Evolutionary conservation across 495 filamentous ascomycete genomes (phyloP), one percentile per base, ranked within the genome.

Genomic region (Achaetomiella virescens): DNA sequence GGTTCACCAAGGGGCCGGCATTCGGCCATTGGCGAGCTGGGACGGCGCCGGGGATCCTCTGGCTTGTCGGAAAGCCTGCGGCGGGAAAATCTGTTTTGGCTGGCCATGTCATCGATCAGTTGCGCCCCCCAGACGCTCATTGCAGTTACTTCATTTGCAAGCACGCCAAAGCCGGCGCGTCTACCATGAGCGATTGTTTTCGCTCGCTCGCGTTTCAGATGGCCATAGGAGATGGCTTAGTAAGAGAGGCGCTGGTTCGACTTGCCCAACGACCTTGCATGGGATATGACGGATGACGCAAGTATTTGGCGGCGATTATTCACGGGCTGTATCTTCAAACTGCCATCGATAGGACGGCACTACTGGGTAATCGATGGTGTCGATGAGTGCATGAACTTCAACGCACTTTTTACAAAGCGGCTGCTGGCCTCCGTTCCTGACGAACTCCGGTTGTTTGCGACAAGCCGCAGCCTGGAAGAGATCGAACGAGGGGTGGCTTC

Each of bases 111-210:
- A 56, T 70, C 24, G 63, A 63, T 3, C 40, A 60, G 1, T 29
- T 69, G 1, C 20, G 37, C 9, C 12, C 36, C 0, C 20, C 44
- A 1, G 1, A 29, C 0, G n/a, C 20, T 1, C 47, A 44, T 37
- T 68, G 63, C 63, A 67, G 67, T n/a, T 70, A 62, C 31, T 70
- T 64, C 41, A 57, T 68, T 38, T 68, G 46, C 46, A 61, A 54
- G 35, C 52, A 57, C 22, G 21, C 15, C 24, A 44, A 46, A 17
- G 21, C 37, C 1, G 46, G 18, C 0, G 51, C 50, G 15, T 55
- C 54, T 1, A 51, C 24, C 0, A 29, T 68, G 4, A 43, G 53
- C 22, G 48, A 58, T 6, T 51, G 50, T 9, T 57, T 70, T 20
- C 51, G 59, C 2, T 57, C 61, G 2, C 52, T 70, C 14, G 67